Conservation (phyloP, 2,329 filamentous ascomycete species). For the Scedosporium minutisporum region DNA sequence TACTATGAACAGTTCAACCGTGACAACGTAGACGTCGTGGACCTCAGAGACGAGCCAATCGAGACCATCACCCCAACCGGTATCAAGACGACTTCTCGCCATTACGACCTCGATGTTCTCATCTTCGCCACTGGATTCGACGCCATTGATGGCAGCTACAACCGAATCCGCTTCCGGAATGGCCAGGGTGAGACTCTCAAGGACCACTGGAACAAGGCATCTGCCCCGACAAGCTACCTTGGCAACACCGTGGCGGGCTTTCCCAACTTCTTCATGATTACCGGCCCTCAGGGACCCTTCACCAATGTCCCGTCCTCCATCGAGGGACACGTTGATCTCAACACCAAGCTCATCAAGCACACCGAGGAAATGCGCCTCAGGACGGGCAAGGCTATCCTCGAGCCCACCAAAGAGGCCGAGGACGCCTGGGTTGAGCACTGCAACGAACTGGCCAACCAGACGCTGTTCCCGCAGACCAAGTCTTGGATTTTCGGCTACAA, state of each 20-base stretch:
- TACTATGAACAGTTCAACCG: slow-evolving; percentile 42
- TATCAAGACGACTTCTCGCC: slow-evolving; percentile 22
- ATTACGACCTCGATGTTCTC: slow-evolving; percentile 24
- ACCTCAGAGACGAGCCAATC: slow-evolving; percentile 32
- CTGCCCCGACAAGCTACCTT: not conserved
- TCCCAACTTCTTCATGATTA: not conserved
- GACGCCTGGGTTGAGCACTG: not conserved
- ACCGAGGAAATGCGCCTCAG: not conserved
- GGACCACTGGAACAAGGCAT: not conserved
- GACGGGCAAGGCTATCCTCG: too few relatives aligned
- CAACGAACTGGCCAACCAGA: not conserved
- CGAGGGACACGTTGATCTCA: not conserved
- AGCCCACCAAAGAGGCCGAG: not conserved
- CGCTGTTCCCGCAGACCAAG: not conserved
- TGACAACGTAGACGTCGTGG: slow-evolving; percentile 34
- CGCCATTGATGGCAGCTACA: slow-evolving; percentile 12
- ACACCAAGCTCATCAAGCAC: not conserved
- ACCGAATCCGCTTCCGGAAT: not conserved
- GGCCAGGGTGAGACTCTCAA: not conserved
- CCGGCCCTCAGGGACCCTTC: not conserved
- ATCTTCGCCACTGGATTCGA: slow-evolving; percentile 34
- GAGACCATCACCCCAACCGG: slow-evolving; percentile 24
- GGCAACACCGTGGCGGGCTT: not conserved
- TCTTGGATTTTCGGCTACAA: not conserved
- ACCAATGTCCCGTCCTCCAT: not conserved